Evolutionary conservation across 257 asterid species (phyloP).

Genomic region (Ajuga chamaepitys): DNA sequence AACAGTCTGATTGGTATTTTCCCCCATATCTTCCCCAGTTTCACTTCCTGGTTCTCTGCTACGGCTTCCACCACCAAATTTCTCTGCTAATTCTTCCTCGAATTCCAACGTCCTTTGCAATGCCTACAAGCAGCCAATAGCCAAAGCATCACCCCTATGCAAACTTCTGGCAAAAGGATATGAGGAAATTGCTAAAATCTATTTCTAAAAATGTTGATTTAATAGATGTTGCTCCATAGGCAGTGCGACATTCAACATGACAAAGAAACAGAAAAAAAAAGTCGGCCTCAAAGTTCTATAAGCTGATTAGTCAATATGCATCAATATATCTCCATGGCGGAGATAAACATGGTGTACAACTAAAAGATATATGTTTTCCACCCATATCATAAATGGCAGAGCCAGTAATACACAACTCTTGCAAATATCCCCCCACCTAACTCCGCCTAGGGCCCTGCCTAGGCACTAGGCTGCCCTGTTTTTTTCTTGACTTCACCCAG

Average conservation of each 20-base stretch:
- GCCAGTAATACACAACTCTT: no score
- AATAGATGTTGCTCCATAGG: background rate
- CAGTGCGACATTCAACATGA: background rate
- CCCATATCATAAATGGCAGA: background rate
- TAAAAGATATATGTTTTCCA: conserved; percentile 1
- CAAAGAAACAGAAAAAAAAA: background rate
- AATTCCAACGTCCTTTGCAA: conserved; percentile 93
- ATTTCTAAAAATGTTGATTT: background rate
- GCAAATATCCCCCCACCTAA: no score
- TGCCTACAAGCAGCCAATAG: conserved; percentile 47
- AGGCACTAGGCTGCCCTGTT: no score
- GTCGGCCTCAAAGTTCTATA: conserved; percentile 11
- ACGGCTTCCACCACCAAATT: conserved; percentile 85
- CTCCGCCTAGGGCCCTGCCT: no score
- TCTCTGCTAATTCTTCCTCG: conserved; percentile 97
- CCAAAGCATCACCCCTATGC: conserved; percentile 8
- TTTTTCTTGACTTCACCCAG: no score
- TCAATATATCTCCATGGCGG: background rate
- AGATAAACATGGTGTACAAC: background rate
- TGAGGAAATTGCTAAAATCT: background rate
- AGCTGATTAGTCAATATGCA: conserved; percentile 7
- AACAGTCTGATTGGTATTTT: conserved; percentile 52
- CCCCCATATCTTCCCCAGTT: conserved; percentile 56
- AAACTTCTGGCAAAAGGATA: conserved; percentile 1
- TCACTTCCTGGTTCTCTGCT: conserved; percentile 56